Conservation (phyloP, 768 basidiomycete species). For the Leccinum sublutescens region DNA sequence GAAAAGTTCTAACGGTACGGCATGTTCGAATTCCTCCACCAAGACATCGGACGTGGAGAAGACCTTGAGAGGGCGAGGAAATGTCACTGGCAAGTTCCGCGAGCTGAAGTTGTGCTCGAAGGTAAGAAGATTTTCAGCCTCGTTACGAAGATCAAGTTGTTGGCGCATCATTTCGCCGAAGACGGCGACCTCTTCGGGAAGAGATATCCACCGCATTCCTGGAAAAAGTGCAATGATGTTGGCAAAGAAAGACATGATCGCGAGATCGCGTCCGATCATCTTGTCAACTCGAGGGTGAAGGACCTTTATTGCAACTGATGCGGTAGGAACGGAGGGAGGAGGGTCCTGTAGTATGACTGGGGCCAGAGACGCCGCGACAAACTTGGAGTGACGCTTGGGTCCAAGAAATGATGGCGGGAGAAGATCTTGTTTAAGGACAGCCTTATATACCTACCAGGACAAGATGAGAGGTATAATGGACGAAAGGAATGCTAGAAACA, state of each 20-base stretch:
- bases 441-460: slow-evolving; percentile 73
- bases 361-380: slow-evolving; percentile 49
- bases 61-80: slow-evolving; percentile 80
- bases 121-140: slow-evolving; percentile 79
- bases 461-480: not conserved
- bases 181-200: slow-evolving; percentile 91
- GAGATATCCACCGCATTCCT: slow-evolving; percentile 94
- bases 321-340: slow-evolving; percentile 71
- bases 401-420: slow-evolving; percentile 82
- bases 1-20: slow-evolving; percentile 84
- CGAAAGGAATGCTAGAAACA: slow-evolving; percentile 20
- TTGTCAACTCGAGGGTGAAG: slow-evolving; percentile 86
- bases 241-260: slow-evolving; percentile 95
- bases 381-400: slow-evolving; percentile 60
- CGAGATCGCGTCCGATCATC: slow-evolving; percentile 83
- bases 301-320: slow-evolving; percentile 93
- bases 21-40: slow-evolving; percentile 92
- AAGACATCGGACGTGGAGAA: slow-evolving; percentile 84
- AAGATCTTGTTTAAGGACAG: slow-evolving; percentile 78
- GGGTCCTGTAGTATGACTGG: slow-evolving; percentile 50
- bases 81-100: slow-evolving; percentile 79
- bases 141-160: slow-evolving; percentile 88
- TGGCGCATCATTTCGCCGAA: slow-evolving; percentile 97
- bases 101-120: slow-evolving; percentile 87
- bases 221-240: slow-evolving; percentile 73